Evolutionary conservation across 176 grass and related monocot genomes (phyloP), one percentile per base, ranked within the genome.

Genomic region (Lolium perenne): DNA sequence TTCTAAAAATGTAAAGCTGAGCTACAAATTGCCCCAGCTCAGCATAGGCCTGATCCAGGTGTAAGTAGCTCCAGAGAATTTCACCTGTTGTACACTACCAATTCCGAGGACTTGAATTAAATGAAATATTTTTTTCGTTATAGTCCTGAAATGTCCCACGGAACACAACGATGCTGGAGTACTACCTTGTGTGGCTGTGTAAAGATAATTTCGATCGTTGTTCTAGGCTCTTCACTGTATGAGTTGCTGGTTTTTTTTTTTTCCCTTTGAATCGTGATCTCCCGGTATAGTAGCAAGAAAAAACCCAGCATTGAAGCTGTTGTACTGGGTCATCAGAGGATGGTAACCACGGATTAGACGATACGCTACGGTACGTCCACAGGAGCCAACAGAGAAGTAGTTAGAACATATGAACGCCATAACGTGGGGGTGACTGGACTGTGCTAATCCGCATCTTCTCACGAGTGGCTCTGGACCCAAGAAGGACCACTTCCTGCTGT

Each of bases 1-100:
- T 76, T 73, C 49, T 48, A 56, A 49, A 53, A 51, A 38, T 49
- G 47, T 56, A 81, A 75, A 13, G 80, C 58, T 73, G 66, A 87
- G 80, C 20, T 79, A 32, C 20, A 82, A 64, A 55, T 76, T 43
- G 32, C 38, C 74, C 29, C 22, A 35, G 38, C 60, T 74, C 51
- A 66, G 56, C 46, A 56, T 22, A 57, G 72, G 56, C 10, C 35
- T 59, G 21, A 11, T 47, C 57, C 46, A 41, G 74, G 16, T 83
- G 46, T 80, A 57, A 87, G 70, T 35, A 48, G n/a, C n/a, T 61
- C 45, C 45, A 53, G 15, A 23, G 71, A 71, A 18, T 82, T 77
- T 62, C n/a, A 18, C 23, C 13, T 80, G 38, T 38, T 89, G 17
- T 64, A 74, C 9, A 6, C 3, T 7, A 51, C 9, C n/a, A 26